Base-by-base conservation (phyloP, 225 moss, liverwort and hornwort genomes). In the Pseudisothecium myosuroides region DNA sequence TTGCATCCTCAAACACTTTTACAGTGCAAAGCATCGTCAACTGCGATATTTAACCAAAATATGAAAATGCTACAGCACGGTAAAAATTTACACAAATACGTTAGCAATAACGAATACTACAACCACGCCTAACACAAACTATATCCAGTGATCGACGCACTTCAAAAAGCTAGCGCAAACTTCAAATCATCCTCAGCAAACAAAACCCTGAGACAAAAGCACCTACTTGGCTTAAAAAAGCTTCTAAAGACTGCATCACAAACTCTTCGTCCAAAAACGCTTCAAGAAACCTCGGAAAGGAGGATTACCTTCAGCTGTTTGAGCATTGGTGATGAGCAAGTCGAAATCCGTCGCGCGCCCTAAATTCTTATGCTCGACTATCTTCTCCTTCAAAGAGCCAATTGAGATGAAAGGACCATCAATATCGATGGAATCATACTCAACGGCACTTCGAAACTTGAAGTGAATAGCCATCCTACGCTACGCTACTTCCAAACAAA, bases 381-480 rank as follows among this genome's bases (percentile, higher is more conserved):
- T 97, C 89, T 96, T 98, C 81, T 98, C 97, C 94, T 98, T 98
- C 81, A 98, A 92, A 83, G 89, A 90, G 62, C 89, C 95, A 88
- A 97, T 95, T 90, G 97, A 97, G 83, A 97, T 96, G 87, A 95
- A 97, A 50, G 96, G 97, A 36, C 97, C 97, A 66, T 98, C 98
- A 83, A 97, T 96, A 85, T 95, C 94, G 87, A 98, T 96, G 52
- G 97, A 97, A 86, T 98, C 98, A 85, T 95, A 98, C 92, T 96
- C 98, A 82, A 98, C 94, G 41, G 98, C 98, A 94, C 98, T 98
- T 81, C 97, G 94, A 82, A 98, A 98, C 91, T 98, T 98, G 90
- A 98, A 98, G 91, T 98, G 98, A 66, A 98, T 92, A 89, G 98
- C 95, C 98, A 98, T 98, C 47, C 84, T 88, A 81, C 83, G n/a